A percentile compares a stretch with the other conserved stretches of the same genome.
phyloP scores from a whole-genome alignment of 75 land plant genomes.

The Pinus tabuliformis region DNA sequence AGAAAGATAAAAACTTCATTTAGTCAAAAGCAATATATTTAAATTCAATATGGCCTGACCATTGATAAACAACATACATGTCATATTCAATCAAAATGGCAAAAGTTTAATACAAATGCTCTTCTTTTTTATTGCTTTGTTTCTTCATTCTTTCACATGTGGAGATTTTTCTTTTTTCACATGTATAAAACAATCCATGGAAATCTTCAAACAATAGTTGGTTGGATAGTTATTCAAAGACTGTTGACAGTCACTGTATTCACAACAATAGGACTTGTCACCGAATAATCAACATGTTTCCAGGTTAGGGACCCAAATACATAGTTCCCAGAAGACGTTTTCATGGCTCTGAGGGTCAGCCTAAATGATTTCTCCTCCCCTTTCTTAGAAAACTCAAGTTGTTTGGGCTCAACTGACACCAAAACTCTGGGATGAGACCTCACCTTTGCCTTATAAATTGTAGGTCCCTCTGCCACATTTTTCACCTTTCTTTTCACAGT shows the following conservation, averaged over 20 bases:
- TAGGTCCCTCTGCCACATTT: conserved; percentile 34
- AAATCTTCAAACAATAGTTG: no score
- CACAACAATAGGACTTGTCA: conserved; percentile 16
- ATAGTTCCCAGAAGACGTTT: neutral
- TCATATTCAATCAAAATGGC: no score
- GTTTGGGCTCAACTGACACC: conserved; percentile 26
- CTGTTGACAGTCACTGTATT: neutral
- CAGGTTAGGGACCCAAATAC: conserved; percentile 19
- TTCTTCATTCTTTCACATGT: no score
- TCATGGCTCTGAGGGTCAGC: conserved; percentile 12
- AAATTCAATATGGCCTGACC: no score
- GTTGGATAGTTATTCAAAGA: no score
- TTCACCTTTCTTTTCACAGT: conserved; percentile 38
- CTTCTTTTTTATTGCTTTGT: no score
- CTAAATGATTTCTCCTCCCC: conserved; percentile 40
- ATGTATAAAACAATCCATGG: no score
- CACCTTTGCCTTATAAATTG: conserved; percentile 17
- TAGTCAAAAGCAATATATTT: no score
- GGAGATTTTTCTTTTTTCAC: no score
- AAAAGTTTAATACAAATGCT: no score
- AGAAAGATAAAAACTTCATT: no score
- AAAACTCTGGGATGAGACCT: conserved; percentile 19
- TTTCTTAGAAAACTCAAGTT: conserved; percentile 18
- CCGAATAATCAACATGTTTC: conserved; percentile 14
- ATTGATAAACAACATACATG: no score